Evolutionary conservation across 768 basidiomycete genomes (phyloP).

Genomic region (Collybiopsis confluens): DNA sequence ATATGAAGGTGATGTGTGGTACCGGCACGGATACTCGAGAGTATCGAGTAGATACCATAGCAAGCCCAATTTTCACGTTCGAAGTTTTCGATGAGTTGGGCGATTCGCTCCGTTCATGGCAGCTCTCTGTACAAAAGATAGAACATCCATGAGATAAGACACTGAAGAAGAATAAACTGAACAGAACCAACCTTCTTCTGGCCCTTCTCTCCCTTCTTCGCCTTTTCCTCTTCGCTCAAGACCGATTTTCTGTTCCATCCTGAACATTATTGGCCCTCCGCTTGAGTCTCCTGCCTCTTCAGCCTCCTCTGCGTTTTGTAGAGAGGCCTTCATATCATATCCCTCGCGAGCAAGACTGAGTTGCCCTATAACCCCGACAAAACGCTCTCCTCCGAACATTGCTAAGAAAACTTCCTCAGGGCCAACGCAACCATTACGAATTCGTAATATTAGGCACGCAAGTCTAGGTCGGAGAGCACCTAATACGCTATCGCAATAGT

Average conservation of each 20-base stretch:
- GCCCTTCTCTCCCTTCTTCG: constrained; percentile 70
- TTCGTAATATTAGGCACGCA: constrained; percentile 86
- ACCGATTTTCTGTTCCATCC: constrained; percentile 51
- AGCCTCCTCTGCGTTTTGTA: constrained; percentile 81
- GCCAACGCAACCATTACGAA: constrained; percentile 87
- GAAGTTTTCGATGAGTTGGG: constrained; percentile 73
- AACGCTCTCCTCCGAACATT: constrained; percentile 87
- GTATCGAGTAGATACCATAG: no score
- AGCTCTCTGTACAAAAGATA: constrained; percentile 55
- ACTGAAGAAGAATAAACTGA: not conserved
- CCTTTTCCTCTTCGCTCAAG: constrained; percentile 66
- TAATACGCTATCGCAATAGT: constrained; percentile 88
- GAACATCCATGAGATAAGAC: constrained; percentile 8
- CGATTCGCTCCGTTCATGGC: constrained; percentile 71
- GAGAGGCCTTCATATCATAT: constrained; percentile 91
- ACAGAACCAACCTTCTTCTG: constrained; percentile 56
- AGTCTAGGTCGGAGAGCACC: constrained; percentile 70
- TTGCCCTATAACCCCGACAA: constrained; percentile 82
- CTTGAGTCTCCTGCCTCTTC: constrained; percentile 36
- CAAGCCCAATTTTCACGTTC: no score
- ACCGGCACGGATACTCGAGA: no score
- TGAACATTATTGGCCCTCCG: constrained; percentile 32
- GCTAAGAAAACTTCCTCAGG: constrained; percentile 79
- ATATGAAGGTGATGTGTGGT: no score
- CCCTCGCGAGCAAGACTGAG: constrained; percentile 83